Percentiles rank a stretch among this genome's conserved stretches.
Conservation (phyloP, 2,329 filamentous ascomycete species). For the Monilinia laxa region DNA sequence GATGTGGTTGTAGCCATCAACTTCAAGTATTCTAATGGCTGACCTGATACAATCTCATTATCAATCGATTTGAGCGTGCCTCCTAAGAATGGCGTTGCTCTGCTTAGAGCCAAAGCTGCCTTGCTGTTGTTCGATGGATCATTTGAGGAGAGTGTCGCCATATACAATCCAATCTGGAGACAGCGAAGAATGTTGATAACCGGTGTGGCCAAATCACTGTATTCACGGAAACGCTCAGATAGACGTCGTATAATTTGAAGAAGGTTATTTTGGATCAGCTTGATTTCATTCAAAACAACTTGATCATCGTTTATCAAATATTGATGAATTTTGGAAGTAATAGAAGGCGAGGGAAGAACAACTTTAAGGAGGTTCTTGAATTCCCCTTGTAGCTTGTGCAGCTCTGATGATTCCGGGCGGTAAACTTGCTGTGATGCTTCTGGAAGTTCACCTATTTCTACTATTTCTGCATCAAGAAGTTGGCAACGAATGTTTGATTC, state of each 20-base stretch:
- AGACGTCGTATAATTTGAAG: conserved; percentile 69
- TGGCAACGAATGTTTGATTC: conserved; percentile 64
- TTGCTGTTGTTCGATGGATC: conserved; percentile 23
- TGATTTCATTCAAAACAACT: conserved; percentile 44
- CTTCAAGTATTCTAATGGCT: conserved; percentile 51
- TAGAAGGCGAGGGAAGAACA: conserved; percentile 32
- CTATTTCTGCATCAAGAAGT: conserved; percentile 61
- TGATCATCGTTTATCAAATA: conserved; percentile 40
- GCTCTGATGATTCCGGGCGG: conserved; percentile 66
- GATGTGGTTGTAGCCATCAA: conserved; percentile 48
- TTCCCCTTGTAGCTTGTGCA: conserved; percentile 75
- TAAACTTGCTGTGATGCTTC: conserved; percentile 65
- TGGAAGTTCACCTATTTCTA: conserved; percentile 64
- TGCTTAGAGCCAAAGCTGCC: conserved; percentile 42
- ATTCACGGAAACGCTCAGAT: conserved; percentile 67
- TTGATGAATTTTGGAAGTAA: conserved; percentile 24
- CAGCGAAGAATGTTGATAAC: conserved; percentile 77
- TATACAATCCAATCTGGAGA: conserved; percentile 70
- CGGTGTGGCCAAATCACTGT: conserved; percentile 81
- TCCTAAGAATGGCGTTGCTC: conserved; percentile 57
- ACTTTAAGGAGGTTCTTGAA: conserved; percentile 71
- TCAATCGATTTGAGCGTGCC: conserved; percentile 37
- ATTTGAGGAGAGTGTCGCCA: conserved; percentile 46
- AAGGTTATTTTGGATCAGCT: conserved; percentile 56
- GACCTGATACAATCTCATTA: conserved; percentile 26